Conservation (phyloP, 2,329 filamentous ascomycete species). For the Phialophora expanda region DNA sequence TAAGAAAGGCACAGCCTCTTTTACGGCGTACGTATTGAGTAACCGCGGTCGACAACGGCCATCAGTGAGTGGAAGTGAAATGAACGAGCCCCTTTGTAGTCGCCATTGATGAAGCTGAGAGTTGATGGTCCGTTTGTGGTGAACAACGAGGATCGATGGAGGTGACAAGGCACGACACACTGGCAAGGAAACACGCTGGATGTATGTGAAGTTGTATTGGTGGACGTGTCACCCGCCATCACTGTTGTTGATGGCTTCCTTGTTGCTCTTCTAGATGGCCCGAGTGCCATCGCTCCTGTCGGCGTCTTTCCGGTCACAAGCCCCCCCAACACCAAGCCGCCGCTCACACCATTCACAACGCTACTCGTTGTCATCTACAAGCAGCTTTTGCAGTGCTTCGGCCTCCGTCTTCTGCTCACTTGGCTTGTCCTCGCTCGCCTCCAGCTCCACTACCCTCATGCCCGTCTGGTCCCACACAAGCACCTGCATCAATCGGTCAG, state of each 20-base stretch:
- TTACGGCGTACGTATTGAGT: background rate
- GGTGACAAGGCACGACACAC: background rate
- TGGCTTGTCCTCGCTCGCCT: constrained; percentile 1
- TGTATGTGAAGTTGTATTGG: background rate
- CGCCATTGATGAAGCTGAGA: background rate
- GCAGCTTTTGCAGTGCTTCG: background rate
- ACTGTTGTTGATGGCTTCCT: background rate
- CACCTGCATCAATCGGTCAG: background rate
- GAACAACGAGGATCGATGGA: background rate
- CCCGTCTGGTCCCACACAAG: background rate
- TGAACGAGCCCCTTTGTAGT: background rate
- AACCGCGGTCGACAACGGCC: background rate
- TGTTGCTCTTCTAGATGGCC: background rate
- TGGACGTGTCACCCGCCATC: background rate
- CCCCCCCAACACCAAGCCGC: background rate
- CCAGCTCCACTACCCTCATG: background rate
- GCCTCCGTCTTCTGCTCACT: background rate
- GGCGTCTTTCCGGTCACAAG: no score
- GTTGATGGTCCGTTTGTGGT: background rate
- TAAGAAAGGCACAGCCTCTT: no score
- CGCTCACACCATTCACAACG: background rate
- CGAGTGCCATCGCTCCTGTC: background rate
- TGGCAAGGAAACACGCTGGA: background rate
- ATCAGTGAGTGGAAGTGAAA: background rate
- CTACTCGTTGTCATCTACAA: background rate